These are phyloP conservation scores for Tagetes erecta DNA, from an alignment of 129 eudicot species.

Conservation along the genomic window DNA sequence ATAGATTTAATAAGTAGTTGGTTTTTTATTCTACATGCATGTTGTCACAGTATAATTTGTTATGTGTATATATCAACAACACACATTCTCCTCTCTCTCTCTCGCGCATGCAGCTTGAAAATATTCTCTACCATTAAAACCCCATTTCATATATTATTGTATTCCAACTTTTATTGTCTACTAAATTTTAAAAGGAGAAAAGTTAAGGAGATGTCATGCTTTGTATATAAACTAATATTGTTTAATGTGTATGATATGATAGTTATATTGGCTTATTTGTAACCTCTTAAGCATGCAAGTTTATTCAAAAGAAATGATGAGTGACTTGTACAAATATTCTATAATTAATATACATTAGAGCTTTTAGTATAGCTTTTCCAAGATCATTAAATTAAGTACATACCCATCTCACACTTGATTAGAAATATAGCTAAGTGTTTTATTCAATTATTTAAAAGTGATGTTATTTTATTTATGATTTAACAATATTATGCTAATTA, in stretches of 20 bases:
- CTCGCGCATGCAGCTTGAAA: conserved; percentile 31
- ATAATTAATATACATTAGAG: not conserved
- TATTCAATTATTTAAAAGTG: too few species aligned
- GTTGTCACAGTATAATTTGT: too few species aligned
- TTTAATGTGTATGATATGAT: conserved; percentile 16
- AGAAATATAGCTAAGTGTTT: not conserved
- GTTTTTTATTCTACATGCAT: too few species aligned
- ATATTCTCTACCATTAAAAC: conserved; percentile 18
- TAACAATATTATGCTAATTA: not conserved
- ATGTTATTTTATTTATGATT: not conserved
- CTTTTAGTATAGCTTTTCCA: not conserved
- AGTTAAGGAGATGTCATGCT: conserved; percentile 34
- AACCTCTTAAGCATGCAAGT: conserved; percentile 40
- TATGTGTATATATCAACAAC: too few species aligned
- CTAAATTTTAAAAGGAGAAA: conserved; percentile 14
- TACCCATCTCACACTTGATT: not conserved
- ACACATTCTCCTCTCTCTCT: not conserved
- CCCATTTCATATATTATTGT: not conserved
- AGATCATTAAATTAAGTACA: not conserved
- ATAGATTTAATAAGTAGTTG: too few species aligned
- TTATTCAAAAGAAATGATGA: conserved; percentile 30
- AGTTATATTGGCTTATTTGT: conserved; percentile 43
- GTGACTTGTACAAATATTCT: conserved; percentile 7
- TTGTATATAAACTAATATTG: conserved; percentile 13
- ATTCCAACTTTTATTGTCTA: conserved; percentile 24